Base-by-base conservation (phyloP, 2,329 filamentous ascomycete species). In the Claviceps cyperi region DNA sequence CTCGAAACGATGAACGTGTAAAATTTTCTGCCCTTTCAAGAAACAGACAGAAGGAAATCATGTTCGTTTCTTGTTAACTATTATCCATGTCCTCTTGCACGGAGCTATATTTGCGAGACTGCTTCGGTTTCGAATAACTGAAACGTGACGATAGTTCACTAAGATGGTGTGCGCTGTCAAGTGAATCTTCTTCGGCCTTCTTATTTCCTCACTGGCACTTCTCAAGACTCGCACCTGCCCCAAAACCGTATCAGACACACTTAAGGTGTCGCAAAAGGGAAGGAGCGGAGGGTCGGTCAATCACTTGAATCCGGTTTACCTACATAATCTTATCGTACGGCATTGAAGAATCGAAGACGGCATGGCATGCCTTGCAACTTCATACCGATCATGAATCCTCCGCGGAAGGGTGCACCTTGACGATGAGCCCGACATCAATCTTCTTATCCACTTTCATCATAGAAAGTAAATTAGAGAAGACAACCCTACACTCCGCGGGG, bases 381-480 rank as follows among this genome's bases (percentile, higher is more conserved):
- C 13, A 15, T 28, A n/a, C 13, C 41, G 15, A n/a, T 32, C 28
- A 32, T 32, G 28, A 32, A 4, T 32, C 9, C 8, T 49, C 28
- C 9, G 5, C 13, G 21, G n/a, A 37, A 14, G 8, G 5, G 3
- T 21, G 22, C 13, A 37, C 9, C 3, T 24, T 35, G 40, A 51
- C 22, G 11, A 55, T 57, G 57, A 44, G 39, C 13, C 43, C 51
- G 17, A 43, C 53, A 5, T 43, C 48, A 2, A 48, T 65, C 8
- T 50, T 52, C n/a, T 48, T 66, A 5, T 62, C 64, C 1, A 50
- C 40, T 8, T 46, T 65, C 13, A 56, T 51, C 32, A 50, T 62
- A 14, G 47, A 55, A 21, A 52, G 57, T 41, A 57, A 51, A 13
- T 49, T 52, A 44, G 54, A 55, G 32, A 54, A 58, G 14, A 15